Evolutionary conservation across 2,329 filamentous ascomycete genomes (phyloP), one percentile per base, ranked within the genome.

Genomic region (Colletotrichum australisinense): DNA sequence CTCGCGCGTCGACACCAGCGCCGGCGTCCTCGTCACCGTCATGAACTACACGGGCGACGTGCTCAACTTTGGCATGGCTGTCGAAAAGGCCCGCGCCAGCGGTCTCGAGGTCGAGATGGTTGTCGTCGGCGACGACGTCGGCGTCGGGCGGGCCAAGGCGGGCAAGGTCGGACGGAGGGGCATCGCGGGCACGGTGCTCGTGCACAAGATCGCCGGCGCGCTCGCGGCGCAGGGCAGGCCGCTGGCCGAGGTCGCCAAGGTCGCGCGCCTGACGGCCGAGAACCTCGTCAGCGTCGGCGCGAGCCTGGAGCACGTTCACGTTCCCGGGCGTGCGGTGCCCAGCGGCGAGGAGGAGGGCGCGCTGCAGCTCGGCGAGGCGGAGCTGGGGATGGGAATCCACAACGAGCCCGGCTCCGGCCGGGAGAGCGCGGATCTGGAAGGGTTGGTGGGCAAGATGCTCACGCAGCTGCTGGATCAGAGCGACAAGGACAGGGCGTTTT

Each of bases 41-140:
- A 98, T 97, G 94, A 98, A 98, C 82, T 97, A 97, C 83, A 97
- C 95, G 1, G 94, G 94, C 49, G 94, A 95, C 81, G 90, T 98
- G 67, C 88, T 98, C 77, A 97, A 98, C 84, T 98, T 98, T 80
- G 95, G 95, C 68, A 93, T 98, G 89, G 95, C 93, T 0, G 94
- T 97, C 9, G 96, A 98, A 83, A 98, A 98, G 85, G 95, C 95
- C 19, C 92, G 93, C 72, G 95, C 95, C 1, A 90, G 91, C 0
- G 95, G 95, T 0, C 83, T 95, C 28, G 84, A 91, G 22, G 93
- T 94, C 0, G 94, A 97, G 81, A 97, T 98, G 93, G 91, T 97
- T 11, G 93, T 97, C 9, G 94, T 98, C 8, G 95, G 92, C 6
- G 96, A 98, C 79, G 96, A 98, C 82, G 95, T 95, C 3, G 95